Conservation (phyloP, 768 basidiomycete species). For the Lentinula aciculospora region DNA sequence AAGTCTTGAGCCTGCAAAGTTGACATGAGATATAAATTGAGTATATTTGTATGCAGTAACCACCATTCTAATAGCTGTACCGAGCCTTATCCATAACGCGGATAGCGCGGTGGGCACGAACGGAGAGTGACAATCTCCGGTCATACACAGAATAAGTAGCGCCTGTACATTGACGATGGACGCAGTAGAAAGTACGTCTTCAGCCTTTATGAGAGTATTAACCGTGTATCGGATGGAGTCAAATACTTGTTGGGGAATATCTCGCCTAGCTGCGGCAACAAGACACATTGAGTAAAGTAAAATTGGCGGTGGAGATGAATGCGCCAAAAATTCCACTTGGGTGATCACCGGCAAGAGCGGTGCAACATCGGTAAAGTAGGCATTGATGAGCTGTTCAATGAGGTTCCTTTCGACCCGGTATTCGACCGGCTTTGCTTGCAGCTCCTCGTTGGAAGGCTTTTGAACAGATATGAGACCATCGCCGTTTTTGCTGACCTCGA, state of each 20-base stretch:
- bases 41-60: slow-evolving; percentile 18
- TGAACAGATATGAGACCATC: slow-evolving; percentile 86
- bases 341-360: slow-evolving; percentile 89
- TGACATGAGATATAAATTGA: neutral
- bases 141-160: slow-evolving; percentile 80
- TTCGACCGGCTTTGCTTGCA: slow-evolving; percentile 59
- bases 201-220: slow-evolving; percentile 79
- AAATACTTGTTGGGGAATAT: slow-evolving; percentile 82
- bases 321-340: slow-evolving; percentile 80
- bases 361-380: slow-evolving; percentile 85
- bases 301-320: slow-evolving; percentile 67
- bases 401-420: slow-evolving; percentile 72
- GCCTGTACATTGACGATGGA: slow-evolving; percentile 86
- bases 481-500: slow-evolving; percentile 78
- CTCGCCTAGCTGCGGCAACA: slow-evolving; percentile 80
- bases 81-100: slow-evolving; percentile 80
- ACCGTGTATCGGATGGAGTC: slow-evolving; percentile 85
- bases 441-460: slow-evolving; percentile 54
- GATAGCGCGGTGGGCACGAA: slow-evolving; percentile 83
- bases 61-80: slow-evolving; percentile 91
- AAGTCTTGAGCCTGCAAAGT: slow-evolving; percentile 86
- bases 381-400: slow-evolving; percentile 80
- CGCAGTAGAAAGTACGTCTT: slow-evolving; percentile 87
- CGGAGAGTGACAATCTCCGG: slow-evolving; percentile 86
- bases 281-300: slow-evolving; percentile 93